Evolutionary conservation across 176 grass and related monocot genomes (phyloP), one percentile per base, ranked within the genome.

Genomic region (Phragmites australis): DNA sequence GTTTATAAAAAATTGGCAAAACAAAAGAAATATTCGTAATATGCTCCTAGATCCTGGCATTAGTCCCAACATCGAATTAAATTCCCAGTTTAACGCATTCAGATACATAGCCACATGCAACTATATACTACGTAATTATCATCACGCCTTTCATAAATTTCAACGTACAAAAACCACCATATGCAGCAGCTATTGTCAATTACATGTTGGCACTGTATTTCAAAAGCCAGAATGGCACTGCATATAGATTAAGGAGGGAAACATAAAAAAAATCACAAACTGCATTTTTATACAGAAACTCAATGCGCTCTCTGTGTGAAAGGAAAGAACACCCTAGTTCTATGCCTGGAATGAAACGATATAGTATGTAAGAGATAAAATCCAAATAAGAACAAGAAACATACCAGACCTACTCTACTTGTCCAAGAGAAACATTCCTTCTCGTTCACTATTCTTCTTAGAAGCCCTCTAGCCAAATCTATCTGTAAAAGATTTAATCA

Each of bases 371-470:
- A 51, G 27, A 68, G 6, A 79, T 4, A 79, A 59, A 32, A 60
- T 45, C 40, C 12, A 79, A 65, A 45, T 47, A 14, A 75, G 19
- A 53, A 73, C 5, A 70, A 77, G 37, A 76, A 31, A 81, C 87
- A 76, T 89, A 94, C 95, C 95, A 94, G 80, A 49, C 92, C 95
- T 83, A 89, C 90, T 89, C 95, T 93, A 82, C 92, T 91, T 78
- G 90, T 98, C 95, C 95, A 98, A 83, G 83, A 93, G 75, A 98
- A 98, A 25, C 60, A 72, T 78, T 87, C 78, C 67, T 83, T 85
- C 83, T 84, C 78, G 21, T 77, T 93, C 42, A 93, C 83, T 73
- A 97, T 91, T 66, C 70, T 85, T 84, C 80, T 86, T 63, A 97
- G 92, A 82, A 97, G 76, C 47, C 77, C 76, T 92, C 85, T 91